Base-by-base conservation (phyloP, 2,329 filamentous ascomycete genomes). In the Xylariaceae sp. region DNA sequence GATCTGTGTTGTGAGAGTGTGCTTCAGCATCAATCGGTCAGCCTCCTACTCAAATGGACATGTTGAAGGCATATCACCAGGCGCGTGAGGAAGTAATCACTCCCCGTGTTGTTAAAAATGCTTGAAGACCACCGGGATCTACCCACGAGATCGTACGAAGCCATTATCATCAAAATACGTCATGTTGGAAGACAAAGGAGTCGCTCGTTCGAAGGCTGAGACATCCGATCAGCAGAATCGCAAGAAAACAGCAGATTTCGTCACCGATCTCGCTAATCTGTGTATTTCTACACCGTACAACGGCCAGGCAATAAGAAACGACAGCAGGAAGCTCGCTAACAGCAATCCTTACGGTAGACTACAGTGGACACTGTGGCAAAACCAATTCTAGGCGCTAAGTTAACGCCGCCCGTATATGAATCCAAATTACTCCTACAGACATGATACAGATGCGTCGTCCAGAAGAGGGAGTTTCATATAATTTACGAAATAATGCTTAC, bases 141-240 rank as follows among this genome's bases (percentile, higher is more conserved):
- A 37, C 15, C 51, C 51, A 18, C 30, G 56, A 8, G 52, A 59
- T 39, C n/a, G 52, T 2, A 2, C 47, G 18, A 50, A 30, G 9
- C 15, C 49, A 15, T n/a, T 59, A 34, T 55, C 35, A n/a, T 59
- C 47, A 18, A 55, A 55, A 47, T 59, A 55, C 50, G 47, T 59
- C 3, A 44, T 59, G 2, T 18, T 59, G 11, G 52, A 59, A 11
- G 47, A 59, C 7, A 39, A 35, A 39, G 47, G 57, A 17, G 23
- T 58, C n/a, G 45, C 35, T 6, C 41, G 34, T 23, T 23, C 11
- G 5, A 34, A 4, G 11, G 4, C 15, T 11, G 23, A 30, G 8
- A 17, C 9, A n/a, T n/a, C n/a, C 18, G 1, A 55, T 23, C 4
- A 23, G 39, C 30, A 13, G 3, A 18, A 23, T 15, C 8, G 53